A percentile compares a stretch with the other conserved stretches of the same genome.
Evolutionary conservation across 176 grass and related monocot genomes (phyloP).

Genomic region (Cymbopogon citratus): DNA sequence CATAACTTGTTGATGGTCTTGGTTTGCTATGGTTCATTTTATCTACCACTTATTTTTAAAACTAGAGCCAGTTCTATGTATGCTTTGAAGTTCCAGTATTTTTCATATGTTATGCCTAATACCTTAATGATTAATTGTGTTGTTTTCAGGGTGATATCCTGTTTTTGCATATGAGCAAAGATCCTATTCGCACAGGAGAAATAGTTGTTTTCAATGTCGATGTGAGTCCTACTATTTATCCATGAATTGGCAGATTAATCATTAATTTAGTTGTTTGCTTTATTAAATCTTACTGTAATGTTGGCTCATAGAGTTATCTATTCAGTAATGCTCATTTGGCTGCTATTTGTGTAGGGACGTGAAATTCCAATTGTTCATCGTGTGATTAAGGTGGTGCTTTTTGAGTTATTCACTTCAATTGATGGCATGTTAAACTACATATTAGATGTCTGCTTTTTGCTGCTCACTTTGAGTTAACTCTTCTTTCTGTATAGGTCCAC

Average conservation of each 20-base stretch:
- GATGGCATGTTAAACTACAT: background rate
- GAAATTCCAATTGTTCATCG: constrained; percentile 90
- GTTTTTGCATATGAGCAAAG: constrained; percentile 69
- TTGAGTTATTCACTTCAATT: background rate
- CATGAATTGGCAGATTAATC: background rate
- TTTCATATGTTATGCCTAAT: background rate
- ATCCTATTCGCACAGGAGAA: constrained; percentile 71
- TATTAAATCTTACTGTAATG: background rate
- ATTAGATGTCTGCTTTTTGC: background rate
- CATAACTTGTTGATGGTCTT: background rate
- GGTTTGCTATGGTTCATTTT: background rate
- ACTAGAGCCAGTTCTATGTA: background rate
- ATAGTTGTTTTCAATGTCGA: constrained; percentile 78
- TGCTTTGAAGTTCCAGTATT: background rate
- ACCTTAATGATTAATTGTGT: constrained; percentile 11
- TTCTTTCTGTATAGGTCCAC: constrained; percentile 52
- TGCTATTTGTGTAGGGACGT: constrained; percentile 41
- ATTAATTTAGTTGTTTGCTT: background rate
- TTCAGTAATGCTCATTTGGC: constrained; percentile 13
- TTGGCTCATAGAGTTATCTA: background rate
- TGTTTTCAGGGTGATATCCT: constrained; percentile 65
- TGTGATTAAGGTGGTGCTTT: constrained; percentile 62
- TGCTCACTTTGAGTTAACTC: constrained; percentile 9
- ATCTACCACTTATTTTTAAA: background rate
- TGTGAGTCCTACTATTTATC: constrained; percentile 38